Evolutionary conservation across 257 asterid genomes (phyloP), one percentile per base, ranked within the genome.

Genomic region (Petunia axillaris): DNA sequence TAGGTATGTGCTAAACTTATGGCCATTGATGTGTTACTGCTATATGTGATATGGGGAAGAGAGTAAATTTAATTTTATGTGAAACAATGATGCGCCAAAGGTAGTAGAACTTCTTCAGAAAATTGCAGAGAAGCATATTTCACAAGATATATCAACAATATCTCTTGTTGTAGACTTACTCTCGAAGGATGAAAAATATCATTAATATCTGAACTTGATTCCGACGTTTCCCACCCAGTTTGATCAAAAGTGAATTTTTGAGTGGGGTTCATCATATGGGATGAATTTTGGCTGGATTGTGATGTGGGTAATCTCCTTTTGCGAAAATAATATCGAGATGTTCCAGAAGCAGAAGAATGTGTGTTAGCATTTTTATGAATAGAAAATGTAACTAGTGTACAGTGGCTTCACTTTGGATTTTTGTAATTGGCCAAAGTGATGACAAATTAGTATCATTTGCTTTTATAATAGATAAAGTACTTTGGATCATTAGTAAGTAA

Each of bases 121-220:
- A 82, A 89, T 93, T 96, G 91, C 89, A 14, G 87, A 87, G 81
- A 86, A 85, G 77, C 87, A 86, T 8, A 68, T 91, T 50, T 57
- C 77, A 13, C 92, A 93, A 37, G 88, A 90, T 87, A 75, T 78
- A 75, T 80, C 86, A 75, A 90, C 93, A 37, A 46, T 87, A 7
- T 57, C 88, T 81, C 77, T 91, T 68, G 91, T 92, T 71, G 87
- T 90, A 79, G 92, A 92, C 75, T 82, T 94, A 73, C 85, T 94
- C 65, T 86, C 96, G 2, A 93, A 92, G 84, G 90, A 88, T 84
- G 83, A 85, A 65, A 90, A 85, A 59, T 73, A 86, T 71, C 78
- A 82, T 1, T 71, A 91, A 48, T 89, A 57, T 85, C 85, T 92
- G 38, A 76, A 87, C 74, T 76, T 88, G 84, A 89, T 92, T 64